phyloP scores from a whole-genome alignment of 2,329 filamentous ascomycete species.

The Davidsoniella eucalypti region DNA sequence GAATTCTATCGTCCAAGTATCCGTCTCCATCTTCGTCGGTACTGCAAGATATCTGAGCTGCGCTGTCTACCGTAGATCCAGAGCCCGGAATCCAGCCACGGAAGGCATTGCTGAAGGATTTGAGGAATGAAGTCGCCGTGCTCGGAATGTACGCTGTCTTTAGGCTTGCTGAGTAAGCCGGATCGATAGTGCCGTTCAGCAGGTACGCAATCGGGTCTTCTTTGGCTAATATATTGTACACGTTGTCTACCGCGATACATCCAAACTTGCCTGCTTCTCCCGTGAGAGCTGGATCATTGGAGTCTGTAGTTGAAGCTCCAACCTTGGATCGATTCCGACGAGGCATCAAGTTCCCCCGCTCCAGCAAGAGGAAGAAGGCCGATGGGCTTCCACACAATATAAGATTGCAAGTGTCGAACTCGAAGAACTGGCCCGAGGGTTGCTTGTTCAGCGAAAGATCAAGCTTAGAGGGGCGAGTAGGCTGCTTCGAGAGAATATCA shows the following conservation, averaged over 20 bases:
- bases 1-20: not conserved
- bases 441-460: slow-evolving; percentile 24
- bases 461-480: slow-evolving; percentile 46
- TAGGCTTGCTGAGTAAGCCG: slow-evolving; percentile 57
- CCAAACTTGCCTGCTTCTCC: slow-evolving; percentile 70
- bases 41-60: not conserved
- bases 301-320: slow-evolving; percentile 49
- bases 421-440: slow-evolving; percentile 47
- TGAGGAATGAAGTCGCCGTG: slow-evolving; percentile 47
- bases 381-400: slow-evolving; percentile 84
- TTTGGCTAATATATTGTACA: slow-evolving; percentile 75
- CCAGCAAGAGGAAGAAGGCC: slow-evolving; percentile 82
- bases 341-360: slow-evolving; percentile 54
- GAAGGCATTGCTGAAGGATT: slow-evolving; percentile 46
- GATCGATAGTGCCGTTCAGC: slow-evolving; percentile 79
- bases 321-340: slow-evolving; percentile 61
- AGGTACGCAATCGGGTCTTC: slow-evolving; percentile 73
- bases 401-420: slow-evolving; percentile 80
- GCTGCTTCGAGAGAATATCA: slow-evolving; percentile 80
- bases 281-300: slow-evolving; percentile 42
- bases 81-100: slow-evolving; percentile 33
- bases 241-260: slow-evolving; percentile 83
- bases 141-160: slow-evolving; percentile 67
- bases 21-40: slow-evolving; percentile 15
- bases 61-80: too few species aligned